Evolutionary conservation across 2,329 filamentous ascomycete genomes (phyloP), one percentile per base, ranked within the genome.

Genomic region (Fusarium camptoceras): DNA sequence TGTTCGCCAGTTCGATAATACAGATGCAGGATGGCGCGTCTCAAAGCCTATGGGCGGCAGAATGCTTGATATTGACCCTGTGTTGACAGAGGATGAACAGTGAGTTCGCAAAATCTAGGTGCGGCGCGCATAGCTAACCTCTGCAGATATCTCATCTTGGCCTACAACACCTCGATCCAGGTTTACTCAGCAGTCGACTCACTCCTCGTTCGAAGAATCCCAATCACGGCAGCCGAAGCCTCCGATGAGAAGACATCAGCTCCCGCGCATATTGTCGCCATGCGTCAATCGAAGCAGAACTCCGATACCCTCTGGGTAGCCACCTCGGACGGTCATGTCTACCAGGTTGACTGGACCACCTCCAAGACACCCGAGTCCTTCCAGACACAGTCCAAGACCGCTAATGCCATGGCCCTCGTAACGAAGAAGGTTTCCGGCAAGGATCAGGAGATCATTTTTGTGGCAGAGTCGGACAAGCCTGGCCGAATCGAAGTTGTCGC

Each of bases 161-260:
- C 91, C 31, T 93, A 93, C 75, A 87, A 90, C 64, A 90, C 88
- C 28, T 91, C 91, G 12, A 84, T 98, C 56, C 92, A 94, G 77
- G 86, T 97, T 27, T 97, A 96, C 80, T 92, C 92, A 3, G 88
- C 93, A 30, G 84, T 88, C 69, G 94, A 94, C 57, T 98, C 96
- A 3, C 87, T 97, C 51, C 87, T 97, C 24, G 84, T 93, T 47
- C 90, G 93, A 71, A 88, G 89, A 59, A 90, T 98, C 50, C 82
- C 87, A 15, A 82, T 91, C 70, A 76, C 68, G 60, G 73, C 71
- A 34, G 62, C 75, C 39, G 77, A 78, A 49, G 55, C 73, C 30
- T 71, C 76, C 8, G 70, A 72, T 14, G 53, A 74, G 25, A 74
- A 73, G 30, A 64, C 63, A 12, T 58, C 76, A 39, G 65, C 59